phyloP scores from a whole-genome alignment of 306 rosid species.

The Vachellia pachyceras region DNA sequence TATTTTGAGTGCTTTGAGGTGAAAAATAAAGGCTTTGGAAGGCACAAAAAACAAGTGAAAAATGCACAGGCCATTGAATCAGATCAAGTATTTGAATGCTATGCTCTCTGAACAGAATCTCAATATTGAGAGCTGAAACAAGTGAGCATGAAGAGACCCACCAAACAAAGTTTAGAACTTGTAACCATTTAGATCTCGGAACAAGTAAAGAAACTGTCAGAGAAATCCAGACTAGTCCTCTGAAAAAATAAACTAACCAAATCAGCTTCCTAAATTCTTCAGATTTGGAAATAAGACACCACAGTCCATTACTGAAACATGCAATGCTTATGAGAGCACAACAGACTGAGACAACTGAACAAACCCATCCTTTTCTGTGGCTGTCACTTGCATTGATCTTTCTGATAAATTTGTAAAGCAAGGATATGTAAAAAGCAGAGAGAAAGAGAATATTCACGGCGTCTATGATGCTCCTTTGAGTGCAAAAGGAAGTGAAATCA shows the following conservation, averaged over 20 bases:
- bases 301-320: constrained; percentile 47
- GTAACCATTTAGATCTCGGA: constrained; percentile 51
- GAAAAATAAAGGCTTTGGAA: constrained; percentile 44
- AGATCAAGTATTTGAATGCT: constrained; percentile 44
- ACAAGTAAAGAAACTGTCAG: constrained; percentile 55
- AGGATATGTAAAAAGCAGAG: constrained; percentile 38
- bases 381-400: constrained; percentile 22
- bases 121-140: constrained; percentile 53
- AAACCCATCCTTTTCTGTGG: constrained; percentile 41
- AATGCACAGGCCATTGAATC: constrained; percentile 47
- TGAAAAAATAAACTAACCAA: constrained; percentile 42
- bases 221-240: constrained; percentile 64
- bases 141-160: constrained; percentile 52
- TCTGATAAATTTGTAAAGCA: constrained; percentile 37
- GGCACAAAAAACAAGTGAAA: constrained; percentile 60
- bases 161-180: constrained; percentile 56
- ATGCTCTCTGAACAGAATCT: constrained; percentile 42
- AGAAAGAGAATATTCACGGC: constrained; percentile 47
- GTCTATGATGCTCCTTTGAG: constrained; percentile 48
- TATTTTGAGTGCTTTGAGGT: constrained; percentile 21
- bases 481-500: constrained; percentile 52
- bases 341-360: constrained; percentile 45
- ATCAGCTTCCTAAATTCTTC: constrained; percentile 10
- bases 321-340: constrained; percentile 54
- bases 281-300: constrained; percentile 44